phyloP scores from a whole-genome alignment of 768 basidiomycete genomes.

The Collybia nuda region DNA sequence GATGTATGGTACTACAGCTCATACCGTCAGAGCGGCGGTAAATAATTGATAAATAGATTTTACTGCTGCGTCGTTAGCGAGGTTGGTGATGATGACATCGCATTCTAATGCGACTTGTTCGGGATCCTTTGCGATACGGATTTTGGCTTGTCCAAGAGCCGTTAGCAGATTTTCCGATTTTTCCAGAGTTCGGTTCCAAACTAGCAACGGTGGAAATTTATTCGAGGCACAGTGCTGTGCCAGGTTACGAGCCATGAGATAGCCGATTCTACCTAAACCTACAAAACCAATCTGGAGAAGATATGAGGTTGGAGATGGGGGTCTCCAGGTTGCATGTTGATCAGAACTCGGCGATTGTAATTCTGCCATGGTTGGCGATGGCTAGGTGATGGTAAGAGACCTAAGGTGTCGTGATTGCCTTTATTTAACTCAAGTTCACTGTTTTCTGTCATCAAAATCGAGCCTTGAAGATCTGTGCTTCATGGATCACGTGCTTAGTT shows the following conservation, averaged over 20 bases:
- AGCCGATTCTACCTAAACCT: slow-evolving; percentile 69
- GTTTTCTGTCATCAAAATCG: too few relatives aligned
- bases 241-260: slow-evolving; percentile 77
- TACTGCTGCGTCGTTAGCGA: slow-evolving; percentile 72
- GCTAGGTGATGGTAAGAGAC: too few relatives aligned
- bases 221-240: slow-evolving; percentile 48
- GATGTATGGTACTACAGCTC: background rate
- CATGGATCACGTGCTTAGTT: too few relatives aligned
- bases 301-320: slow-evolving; percentile 46
- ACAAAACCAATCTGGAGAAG: slow-evolving; percentile 40
- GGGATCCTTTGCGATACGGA: slow-evolving; percentile 54
- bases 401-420: too few relatives aligned
- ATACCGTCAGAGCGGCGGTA: slow-evolving; percentile 56
- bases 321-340: slow-evolving; percentile 38
- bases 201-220: slow-evolving; percentile 50
- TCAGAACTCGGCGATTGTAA: slow-evolving; percentile 13
- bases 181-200: slow-evolving; percentile 73
- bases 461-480: too few relatives aligned
- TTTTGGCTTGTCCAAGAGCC: slow-evolving; percentile 52
- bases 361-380: slow-evolving; percentile 20
- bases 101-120: slow-evolving; percentile 63
- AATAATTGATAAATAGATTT: slow-evolving; percentile 62
- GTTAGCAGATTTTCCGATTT: slow-evolving; percentile 59
- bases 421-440: too few relatives aligned
- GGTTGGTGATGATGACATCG: slow-evolving; percentile 75